Evolutionary conservation across 2,329 filamentous ascomycete species (phyloP), one percentile per base, ranked within the genome.

Genomic region (Cladophialophora yegresii): DNA sequence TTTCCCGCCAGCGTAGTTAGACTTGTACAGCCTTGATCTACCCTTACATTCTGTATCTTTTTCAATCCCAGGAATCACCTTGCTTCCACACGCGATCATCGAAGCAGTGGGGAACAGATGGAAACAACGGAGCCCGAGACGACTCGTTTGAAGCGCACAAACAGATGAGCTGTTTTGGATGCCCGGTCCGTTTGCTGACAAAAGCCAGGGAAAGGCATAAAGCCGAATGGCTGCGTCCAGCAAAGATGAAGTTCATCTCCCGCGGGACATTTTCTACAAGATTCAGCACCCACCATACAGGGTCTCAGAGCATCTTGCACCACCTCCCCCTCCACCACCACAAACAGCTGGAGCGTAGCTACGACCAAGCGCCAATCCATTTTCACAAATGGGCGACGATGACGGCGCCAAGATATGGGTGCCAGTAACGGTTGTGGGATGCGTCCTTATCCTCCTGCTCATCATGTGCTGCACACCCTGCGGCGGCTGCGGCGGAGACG

Each of bases 361-460:
- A 28, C 9, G n/a, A 26, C 47, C 47, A 28, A 54, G 6, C 49
- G 22, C n/a, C 49, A 54, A 2, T 23, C 28, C 20, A n/a, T 28
- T 16, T 23, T 22, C 40, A 60, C 53, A 6, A 6, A 62, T 64
- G 65, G 36, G 40, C 47, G 61, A 64, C 30, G 36, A 23, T 23
- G 43, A 56, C 40, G 28, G 32, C 10, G 22, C 32, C 50, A 64
- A 67, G 36, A 56, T 67, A 26, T 67, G 65, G 65, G 58, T 62
- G 1, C 65, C 65, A n/a, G 36, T 67, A 26, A 62, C 57, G 7
- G 58, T 64, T 13, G 62, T 56, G 32, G 61, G 54, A 7, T 62
- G 45, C 36, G 49, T 67, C 54, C n/a, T 67, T 10, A 8, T 54
- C 20, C 49, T 63, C n/a, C 7, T 64, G 16, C 22, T 61, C 12